These are phyloP conservation scores for Penicillium sp. DNA, from an alignment of 2,329 filamentous ascomycete genomes.

Conservation along the genomic window DNA sequence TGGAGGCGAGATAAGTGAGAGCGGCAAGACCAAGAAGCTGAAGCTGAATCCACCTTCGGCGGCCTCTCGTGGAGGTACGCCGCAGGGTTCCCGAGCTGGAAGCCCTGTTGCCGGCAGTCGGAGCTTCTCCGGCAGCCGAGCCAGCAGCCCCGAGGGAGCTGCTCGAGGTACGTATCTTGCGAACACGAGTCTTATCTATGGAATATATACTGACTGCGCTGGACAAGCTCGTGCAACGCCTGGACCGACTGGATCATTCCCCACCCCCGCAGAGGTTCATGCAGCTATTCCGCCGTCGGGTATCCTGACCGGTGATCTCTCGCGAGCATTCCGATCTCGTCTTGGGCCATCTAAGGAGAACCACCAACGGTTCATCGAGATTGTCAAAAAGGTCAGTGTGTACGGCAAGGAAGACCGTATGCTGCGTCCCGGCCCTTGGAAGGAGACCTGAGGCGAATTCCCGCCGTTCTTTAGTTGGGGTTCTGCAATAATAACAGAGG, in stretches of 20 bases:
- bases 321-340: conserved; percentile 42
- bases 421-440: conserved; percentile 38
- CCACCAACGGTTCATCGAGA: conserved; percentile 41
- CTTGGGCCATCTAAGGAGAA: conserved; percentile 42
- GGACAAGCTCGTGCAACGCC: conserved; percentile 31
- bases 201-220: conserved; percentile 7
- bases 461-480: not conserved
- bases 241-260: conserved; percentile 33
- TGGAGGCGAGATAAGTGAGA: conserved; percentile 45
- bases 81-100: conserved; percentile 47
- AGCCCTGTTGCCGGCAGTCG: conserved; percentile 40
- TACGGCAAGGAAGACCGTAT: conserved; percentile 43
- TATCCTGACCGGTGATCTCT: conserved; percentile 43
- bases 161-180: conserved; percentile 24
- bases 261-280: conserved; percentile 45
- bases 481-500: not conserved
- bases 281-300: conserved; percentile 45
- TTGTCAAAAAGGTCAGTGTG: conserved; percentile 43
- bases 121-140: conserved; percentile 33
- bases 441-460: conserved; percentile 18
- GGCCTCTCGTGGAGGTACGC: conserved; percentile 40
- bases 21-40: conserved; percentile 46
- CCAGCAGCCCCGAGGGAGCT: conserved; percentile 38
- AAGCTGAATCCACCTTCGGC: conserved; percentile 44
- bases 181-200: not conserved